A percentile compares a stretch with the other conserved stretches of the same genome.
Evolutionary conservation across 2,329 filamentous ascomycete species (phyloP).

Genomic region (Verticillium isaacii): DNA sequence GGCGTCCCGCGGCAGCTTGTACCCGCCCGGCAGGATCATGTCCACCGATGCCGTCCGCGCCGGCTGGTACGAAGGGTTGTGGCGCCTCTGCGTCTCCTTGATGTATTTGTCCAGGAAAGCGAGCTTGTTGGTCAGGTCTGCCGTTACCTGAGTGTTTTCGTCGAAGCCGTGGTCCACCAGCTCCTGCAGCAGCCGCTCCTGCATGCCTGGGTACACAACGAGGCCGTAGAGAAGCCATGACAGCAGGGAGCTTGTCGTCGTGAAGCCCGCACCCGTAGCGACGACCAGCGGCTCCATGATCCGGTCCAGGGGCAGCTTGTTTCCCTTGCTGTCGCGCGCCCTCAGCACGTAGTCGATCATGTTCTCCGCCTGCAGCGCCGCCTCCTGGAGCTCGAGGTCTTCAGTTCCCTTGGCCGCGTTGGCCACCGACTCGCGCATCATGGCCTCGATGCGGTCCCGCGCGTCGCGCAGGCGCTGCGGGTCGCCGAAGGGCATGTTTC

Average conservation of each 20-base stretch:
- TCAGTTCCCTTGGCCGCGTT: slow-evolving; percentile 31
- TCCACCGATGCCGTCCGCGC: slow-evolving; percentile 52
- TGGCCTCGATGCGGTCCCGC: slow-evolving; percentile 24
- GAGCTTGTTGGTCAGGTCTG: slow-evolving; percentile 42
- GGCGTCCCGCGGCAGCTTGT: slow-evolving; percentile 44
- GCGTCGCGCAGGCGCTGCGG: slow-evolving; percentile 35
- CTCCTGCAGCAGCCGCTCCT: slow-evolving; percentile 54
- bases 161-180: slow-evolving; percentile 43
- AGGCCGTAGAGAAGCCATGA: slow-evolving; percentile 54
- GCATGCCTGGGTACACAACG: slow-evolving; percentile 47
- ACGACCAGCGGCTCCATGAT: slow-evolving; percentile 39
- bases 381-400: slow-evolving; percentile 39
- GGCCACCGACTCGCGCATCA: slow-evolving; percentile 32
- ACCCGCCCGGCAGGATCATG: slow-evolving; percentile 54
- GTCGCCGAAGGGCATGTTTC: slow-evolving; percentile 52
- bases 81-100: slow-evolving; percentile 56
- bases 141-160: slow-evolving; percentile 37
- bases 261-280: slow-evolving; percentile 54
- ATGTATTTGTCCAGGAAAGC: slow-evolving; percentile 51
- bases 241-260: slow-evolving; percentile 52
- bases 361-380: slow-evolving; percentile 42
- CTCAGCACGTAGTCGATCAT: slow-evolving; percentile 46
- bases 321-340: slow-evolving; percentile 48
- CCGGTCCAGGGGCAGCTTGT: slow-evolving; percentile 43
- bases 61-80: slow-evolving; percentile 59